phyloP scores from a whole-genome alignment of 495 filamentous ascomycete genomes.

The Polyplosphaeria fusca region DNA sequence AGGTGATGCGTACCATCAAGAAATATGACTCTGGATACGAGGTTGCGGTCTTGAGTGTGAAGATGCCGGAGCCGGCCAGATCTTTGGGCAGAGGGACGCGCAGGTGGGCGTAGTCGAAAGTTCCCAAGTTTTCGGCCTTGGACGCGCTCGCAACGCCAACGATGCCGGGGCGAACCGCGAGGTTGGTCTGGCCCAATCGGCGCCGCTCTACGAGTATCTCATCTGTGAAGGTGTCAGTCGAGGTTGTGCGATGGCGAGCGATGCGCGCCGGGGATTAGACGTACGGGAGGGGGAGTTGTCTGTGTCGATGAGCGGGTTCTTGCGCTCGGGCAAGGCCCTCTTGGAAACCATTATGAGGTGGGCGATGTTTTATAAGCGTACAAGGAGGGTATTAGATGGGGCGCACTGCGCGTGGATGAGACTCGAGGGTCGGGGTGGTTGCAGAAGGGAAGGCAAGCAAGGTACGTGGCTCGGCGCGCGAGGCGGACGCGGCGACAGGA shows the following conservation, averaged over 20 bases:
- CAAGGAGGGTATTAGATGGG: slow-evolving; percentile 32
- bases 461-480: slow-evolving; percentile 17
- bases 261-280: slow-evolving; percentile 42
- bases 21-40: slow-evolving; percentile 84
- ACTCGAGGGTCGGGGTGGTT: not conserved
- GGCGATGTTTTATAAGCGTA: slow-evolving; percentile 33
- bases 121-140: slow-evolving; percentile 67
- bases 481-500: not conserved
- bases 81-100: slow-evolving; percentile 86
- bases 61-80: slow-evolving; percentile 83
- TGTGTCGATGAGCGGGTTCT: slow-evolving; percentile 74
- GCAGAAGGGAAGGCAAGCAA: not conserved
- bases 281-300: slow-evolving; percentile 65
- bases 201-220: slow-evolving; percentile 78
- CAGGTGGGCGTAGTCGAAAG: slow-evolving; percentile 94
- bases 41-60: slow-evolving; percentile 57
- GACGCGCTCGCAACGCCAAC: slow-evolving; percentile 63
- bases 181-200: slow-evolving; percentile 85
- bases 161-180: slow-evolving; percentile 72
- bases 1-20: slow-evolving; percentile 66
- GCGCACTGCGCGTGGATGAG: slow-evolving; percentile 32
- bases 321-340: slow-evolving; percentile 63
- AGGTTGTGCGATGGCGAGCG: slow-evolving; percentile 17
- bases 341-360: slow-evolving; percentile 53
- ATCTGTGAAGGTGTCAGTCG: slow-evolving; percentile 53